Evolutionary conservation across 306 rosid species (phyloP).

Genomic region (Pueraria montana): DNA sequence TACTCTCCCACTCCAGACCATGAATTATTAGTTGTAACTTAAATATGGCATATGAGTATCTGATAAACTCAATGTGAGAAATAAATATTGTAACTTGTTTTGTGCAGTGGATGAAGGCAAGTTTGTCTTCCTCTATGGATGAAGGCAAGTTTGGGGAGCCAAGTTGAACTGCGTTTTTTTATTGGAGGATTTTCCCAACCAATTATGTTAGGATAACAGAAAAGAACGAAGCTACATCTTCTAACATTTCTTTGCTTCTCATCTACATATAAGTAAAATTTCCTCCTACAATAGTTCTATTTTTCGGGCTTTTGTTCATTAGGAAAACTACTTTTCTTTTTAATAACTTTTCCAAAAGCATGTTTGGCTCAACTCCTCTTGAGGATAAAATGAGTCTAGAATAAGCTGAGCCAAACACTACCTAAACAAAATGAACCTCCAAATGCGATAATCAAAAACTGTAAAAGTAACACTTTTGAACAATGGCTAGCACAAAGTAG

Average conservation of each 20-base stretch:
- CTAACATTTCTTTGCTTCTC: not conserved
- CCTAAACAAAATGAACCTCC: not conserved
- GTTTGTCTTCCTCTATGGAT: not conserved
- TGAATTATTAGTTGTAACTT: not conserved
- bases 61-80: not conserved
- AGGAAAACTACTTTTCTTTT: conserved; percentile 4
- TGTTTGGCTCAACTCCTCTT: not conserved
- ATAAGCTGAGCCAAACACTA: not conserved
- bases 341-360: not conserved
- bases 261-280: not conserved
- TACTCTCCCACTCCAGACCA: not conserved
- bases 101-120: conserved; percentile 18
- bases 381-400: not conserved
- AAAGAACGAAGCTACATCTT: conserved; percentile 7
- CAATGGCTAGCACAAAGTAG: conserved; percentile 39
- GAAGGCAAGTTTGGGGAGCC: not conserved
- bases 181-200: not conserved
- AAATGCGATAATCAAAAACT: conserved; percentile 17
- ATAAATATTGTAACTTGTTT: not conserved
- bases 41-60: not conserved
- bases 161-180: not conserved
- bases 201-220: not conserved
- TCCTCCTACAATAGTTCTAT: not conserved
- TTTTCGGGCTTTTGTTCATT: not conserved
- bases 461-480: conserved; percentile 26